Evolutionary conservation across 176 grass and related monocot species (phyloP), one percentile per base, ranked within the genome.

Genomic region (Elaeis guineensis): DNA sequence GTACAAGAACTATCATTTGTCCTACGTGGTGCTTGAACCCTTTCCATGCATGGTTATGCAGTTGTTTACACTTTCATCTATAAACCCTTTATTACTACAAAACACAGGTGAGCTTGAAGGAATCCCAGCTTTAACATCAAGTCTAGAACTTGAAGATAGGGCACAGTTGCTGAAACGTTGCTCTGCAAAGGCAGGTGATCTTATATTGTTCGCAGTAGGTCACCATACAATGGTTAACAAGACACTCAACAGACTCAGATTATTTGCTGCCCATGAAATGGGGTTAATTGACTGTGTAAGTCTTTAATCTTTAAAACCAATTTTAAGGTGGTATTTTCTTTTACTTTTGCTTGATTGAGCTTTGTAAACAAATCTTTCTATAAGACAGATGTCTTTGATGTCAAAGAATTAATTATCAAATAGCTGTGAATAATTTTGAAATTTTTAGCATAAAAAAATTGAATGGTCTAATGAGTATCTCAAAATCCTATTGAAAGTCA

Each of bases 191-290:
- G 25, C 78, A 21, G 84, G 81, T 29, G 92, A 97, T 64, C 83
- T 97, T 78, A 78, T 97, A 73, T 78, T 97, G 63, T 97, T 97
- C 85, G 92, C 87, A 49, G 66, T 91, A 61, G 92, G 92, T 26
- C 70, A 89, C 54, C 65, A 70, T 51, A 70, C 84, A 67, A 70
- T 52, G 26, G 87, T 78, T 55, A 89, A 89, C 49, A 68, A 55
- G 64, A 80, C 83, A 78, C 92, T 97, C 53, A 87, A 89, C 63
- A 70, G 81, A 17, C 72, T 97, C 73, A 83, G 87, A 74, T 70
- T 82, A 66, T 89, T 85, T 75, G 69, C 80, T 57, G 87, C 81
- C 69, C 78, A 83, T 63, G 86, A 89, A 62, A 30, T 97, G 69
- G 87, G 80, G n/a, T 79, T 82, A 54, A 85, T 95, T 71, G 79